Conservation (phyloP, 2,329 filamentous ascomycete genomes). For the Pseudogymnoascus sp. region DNA sequence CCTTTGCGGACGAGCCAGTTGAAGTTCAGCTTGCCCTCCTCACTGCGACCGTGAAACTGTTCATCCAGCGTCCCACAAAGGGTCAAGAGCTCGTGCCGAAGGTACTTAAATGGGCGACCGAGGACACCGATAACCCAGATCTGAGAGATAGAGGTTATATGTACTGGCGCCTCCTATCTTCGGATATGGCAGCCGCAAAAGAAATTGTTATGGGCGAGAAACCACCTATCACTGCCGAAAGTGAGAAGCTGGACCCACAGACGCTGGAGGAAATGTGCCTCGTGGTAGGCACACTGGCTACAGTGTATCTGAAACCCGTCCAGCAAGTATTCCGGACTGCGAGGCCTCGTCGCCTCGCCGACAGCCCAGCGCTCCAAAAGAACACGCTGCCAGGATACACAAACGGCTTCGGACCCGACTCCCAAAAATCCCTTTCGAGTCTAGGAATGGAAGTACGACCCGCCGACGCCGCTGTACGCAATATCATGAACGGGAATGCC, state of each 20-base stretch:
- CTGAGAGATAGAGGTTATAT: conserved; percentile 94
- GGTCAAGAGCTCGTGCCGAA: conserved; percentile 88
- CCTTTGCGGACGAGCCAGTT: conserved; percentile 87
- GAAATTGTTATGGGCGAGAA: conserved; percentile 95
- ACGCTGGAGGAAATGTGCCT: conserved; percentile 97
- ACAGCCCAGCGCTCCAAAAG: conserved; percentile 80
- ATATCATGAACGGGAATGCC: conserved; percentile 19
- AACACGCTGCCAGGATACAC: conserved; percentile 47
- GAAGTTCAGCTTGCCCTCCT: conserved; percentile 92
- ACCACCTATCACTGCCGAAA: conserved; percentile 90
- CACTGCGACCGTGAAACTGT: conserved; percentile 94
- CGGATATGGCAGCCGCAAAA: conserved; percentile 80
- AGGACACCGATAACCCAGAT: conserved; percentile 98
- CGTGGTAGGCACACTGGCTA: conserved; percentile 90
- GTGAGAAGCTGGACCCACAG: conserved; percentile 81
- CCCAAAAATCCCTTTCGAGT: conserved; percentile 53
- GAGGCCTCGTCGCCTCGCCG: conserved; percentile 67
- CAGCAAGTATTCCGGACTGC: conserved; percentile 93
- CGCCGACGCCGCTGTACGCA: conserved; percentile 25
- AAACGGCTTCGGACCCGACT: conserved; percentile 42
- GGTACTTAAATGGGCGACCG: conserved; percentile 96
- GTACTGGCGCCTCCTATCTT: conserved; percentile 96
- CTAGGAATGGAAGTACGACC: conserved; percentile 41
- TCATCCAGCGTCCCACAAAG: conserved; percentile 93
- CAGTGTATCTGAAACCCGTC: conserved; percentile 95